Percentiles rank a stretch among this genome's conserved stretches.
phyloP scores from a whole-genome alignment of 1,284 basidiomycete species.

The Boletus smithii region DNA sequence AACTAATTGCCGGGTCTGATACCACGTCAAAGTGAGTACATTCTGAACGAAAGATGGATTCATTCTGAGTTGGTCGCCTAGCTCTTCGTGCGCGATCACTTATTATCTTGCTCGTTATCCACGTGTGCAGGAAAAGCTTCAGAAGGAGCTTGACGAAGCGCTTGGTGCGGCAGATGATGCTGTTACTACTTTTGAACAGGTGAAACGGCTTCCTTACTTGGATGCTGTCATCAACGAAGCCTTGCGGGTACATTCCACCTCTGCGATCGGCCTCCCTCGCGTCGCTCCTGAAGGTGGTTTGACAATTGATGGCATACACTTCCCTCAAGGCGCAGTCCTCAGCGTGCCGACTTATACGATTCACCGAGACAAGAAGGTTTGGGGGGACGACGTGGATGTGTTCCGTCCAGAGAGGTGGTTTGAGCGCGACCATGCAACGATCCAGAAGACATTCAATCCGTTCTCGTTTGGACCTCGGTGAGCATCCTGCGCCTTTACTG shows the following conservation, averaged over 20 bases:
- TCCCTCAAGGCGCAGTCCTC: constrained; percentile 70
- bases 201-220: constrained; percentile 72
- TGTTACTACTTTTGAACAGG: constrained; percentile 53
- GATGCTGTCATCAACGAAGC: constrained; percentile 83
- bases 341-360: constrained; percentile 78
- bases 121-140: constrained; percentile 64
- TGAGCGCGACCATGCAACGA: constrained; percentile 54
- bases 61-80: constrained; percentile 7
- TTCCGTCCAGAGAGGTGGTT: constrained; percentile 83
- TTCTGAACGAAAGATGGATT: not conserved
- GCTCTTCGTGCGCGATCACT: constrained; percentile 82
- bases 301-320: constrained; percentile 54
- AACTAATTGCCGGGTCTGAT: constrained; percentile 82
- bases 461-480: constrained; percentile 70
- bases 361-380: constrained; percentile 66
- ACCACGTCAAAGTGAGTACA: constrained; percentile 74
- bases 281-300: constrained; percentile 69
- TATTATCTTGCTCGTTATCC: constrained; percentile 77
- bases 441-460: constrained; percentile 73
- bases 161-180: constrained; percentile 57
- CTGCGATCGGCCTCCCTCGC: constrained; percentile 79
- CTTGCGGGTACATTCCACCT: constrained; percentile 78
- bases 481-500: not conserved
- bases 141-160: constrained; percentile 77
- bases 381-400: constrained; percentile 77